Conservation (phyloP, 176 grass and related monocot genomes). For the Cocos nucifera region DNA sequence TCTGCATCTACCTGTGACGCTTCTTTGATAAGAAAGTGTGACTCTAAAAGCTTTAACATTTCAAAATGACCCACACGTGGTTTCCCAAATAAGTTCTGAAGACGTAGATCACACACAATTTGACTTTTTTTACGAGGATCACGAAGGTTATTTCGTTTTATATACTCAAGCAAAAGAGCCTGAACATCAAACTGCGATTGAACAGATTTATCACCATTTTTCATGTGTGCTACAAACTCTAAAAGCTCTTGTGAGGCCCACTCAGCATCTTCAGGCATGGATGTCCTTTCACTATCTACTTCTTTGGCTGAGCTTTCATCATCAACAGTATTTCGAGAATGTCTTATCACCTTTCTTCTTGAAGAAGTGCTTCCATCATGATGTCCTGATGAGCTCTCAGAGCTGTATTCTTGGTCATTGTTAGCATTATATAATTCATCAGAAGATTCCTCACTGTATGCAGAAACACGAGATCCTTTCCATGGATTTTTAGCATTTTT, state of each 20-base stretch:
- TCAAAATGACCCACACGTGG: constrained; percentile 58
- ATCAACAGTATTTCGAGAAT: constrained; percentile 23
- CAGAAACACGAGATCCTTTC: constrained; percentile 35
- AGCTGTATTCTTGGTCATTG: constrained; percentile 56
- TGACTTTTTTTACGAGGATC: constrained; percentile 82
- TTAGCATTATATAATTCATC: constrained; percentile 75
- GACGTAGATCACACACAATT: constrained; percentile 80
- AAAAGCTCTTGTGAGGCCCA: constrained; percentile 82
- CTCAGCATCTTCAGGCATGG: constrained; percentile 33
- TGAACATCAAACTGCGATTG: constrained; percentile 75
- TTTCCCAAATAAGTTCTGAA: constrained; percentile 65
- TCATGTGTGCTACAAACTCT: constrained; percentile 83
- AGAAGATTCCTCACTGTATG: constrained; percentile 61
- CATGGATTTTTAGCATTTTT: constrained; percentile 52
- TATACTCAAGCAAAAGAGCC: constrained; percentile 82
- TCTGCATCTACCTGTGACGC: constrained; percentile 21
- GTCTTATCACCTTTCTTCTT: constrained; percentile 50
- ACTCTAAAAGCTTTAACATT: constrained; percentile 93
- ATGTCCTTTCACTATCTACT: constrained; percentile 21
- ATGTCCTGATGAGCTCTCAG: constrained; percentile 47
- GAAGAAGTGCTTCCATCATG: constrained; percentile 31
- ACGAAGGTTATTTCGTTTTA: constrained; percentile 80
- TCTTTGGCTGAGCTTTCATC: background rate
- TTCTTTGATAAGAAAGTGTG: constrained; percentile 77
- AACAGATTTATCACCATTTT: constrained; percentile 59